phyloP scores from a whole-genome alignment of 768 basidiomycete genomes.

The Collybia mongolica region DNA sequence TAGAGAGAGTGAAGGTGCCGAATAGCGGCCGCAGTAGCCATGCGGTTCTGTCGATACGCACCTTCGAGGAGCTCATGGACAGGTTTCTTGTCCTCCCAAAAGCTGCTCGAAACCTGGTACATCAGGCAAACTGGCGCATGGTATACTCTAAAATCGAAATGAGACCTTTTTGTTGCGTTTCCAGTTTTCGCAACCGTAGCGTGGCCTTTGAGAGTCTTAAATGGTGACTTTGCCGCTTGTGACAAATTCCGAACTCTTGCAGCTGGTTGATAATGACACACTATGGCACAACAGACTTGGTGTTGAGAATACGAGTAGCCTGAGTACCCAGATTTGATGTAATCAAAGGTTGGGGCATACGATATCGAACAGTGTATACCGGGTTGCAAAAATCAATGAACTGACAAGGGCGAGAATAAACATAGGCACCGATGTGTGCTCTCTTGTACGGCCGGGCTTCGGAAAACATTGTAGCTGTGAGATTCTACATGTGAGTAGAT shows the following conservation, averaged over 20 bases:
- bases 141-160: constrained; percentile 51
- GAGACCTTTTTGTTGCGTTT: constrained; percentile 38
- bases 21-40: constrained; percentile 48
- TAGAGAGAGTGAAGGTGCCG: constrained; percentile 50
- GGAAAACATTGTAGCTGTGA: constrained; percentile 46
- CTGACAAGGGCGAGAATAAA: background rate
- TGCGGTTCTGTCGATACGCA: constrained; percentile 58
- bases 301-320: constrained; percentile 37
- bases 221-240: constrained; percentile 41
- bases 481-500: background rate
- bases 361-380: constrained; percentile 50
- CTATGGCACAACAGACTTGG: constrained; percentile 50
- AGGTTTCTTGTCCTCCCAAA: constrained; percentile 65
- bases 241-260: constrained; percentile 38
- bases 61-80: constrained; percentile 45
- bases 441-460: constrained; percentile 39
- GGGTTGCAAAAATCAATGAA: constrained; percentile 2
- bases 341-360: constrained; percentile 42
- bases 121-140: constrained; percentile 45
- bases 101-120: constrained; percentile 48
- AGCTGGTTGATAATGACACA: constrained; percentile 42
- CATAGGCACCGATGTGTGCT: constrained; percentile 40
- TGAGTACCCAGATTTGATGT: constrained; percentile 22
- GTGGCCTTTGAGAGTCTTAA: constrained; percentile 43
- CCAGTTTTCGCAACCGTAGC: constrained; percentile 32